Evolutionary conservation across 2,329 filamentous ascomycete genomes (phyloP), one percentile per base, ranked within the genome.

Genomic region (Bipolaris sorokiniana): DNA sequence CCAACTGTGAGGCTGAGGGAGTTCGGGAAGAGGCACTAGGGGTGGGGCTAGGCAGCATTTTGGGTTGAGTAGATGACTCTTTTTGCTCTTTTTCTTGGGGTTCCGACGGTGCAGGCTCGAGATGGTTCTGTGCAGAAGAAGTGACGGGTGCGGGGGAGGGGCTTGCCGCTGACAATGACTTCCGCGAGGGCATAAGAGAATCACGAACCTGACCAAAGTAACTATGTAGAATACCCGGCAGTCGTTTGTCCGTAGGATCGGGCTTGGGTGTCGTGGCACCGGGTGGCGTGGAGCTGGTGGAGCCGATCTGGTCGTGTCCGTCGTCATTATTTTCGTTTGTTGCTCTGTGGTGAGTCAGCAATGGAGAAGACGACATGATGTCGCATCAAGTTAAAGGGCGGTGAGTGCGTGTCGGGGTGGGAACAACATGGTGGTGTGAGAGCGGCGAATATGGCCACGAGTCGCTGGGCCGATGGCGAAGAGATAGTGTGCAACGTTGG

Each of bases 151-250:
- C 72, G 71, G 76, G 75, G 72, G 71, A 70, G 66, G 71, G 67
- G 67, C 70, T 73, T 58, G 69, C 67, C 66, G 68, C 64, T 66
- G 74, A 76, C 61, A 73, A 75, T 69, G 76, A 57, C 9, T 57
- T 77, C 68, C 74, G 72, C 64, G 73, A 70, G 64, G 73, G 70
- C 66, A 77, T 74, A 86, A 87, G 84, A 71, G 76, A 77, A 65
- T 86, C 86, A 97, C 95, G 89, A 96, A 99, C 95, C 94, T 99
- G 95, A 83, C 90, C 90, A 86, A 98, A 97, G 84, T 95, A 97
- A 84, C 90, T 96, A 78, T 88, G 86, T 85, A 95, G 90, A 82
- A 98, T 96, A 77, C 92, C 91, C 68, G 95, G 95, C 76, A 96
- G 84, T 80, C 95, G 90, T 82, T 97, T 97, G 82, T 99, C 95